Conservation (phyloP, 139 green algal genomes). For the Chlamydomonas eustigma region DNA sequence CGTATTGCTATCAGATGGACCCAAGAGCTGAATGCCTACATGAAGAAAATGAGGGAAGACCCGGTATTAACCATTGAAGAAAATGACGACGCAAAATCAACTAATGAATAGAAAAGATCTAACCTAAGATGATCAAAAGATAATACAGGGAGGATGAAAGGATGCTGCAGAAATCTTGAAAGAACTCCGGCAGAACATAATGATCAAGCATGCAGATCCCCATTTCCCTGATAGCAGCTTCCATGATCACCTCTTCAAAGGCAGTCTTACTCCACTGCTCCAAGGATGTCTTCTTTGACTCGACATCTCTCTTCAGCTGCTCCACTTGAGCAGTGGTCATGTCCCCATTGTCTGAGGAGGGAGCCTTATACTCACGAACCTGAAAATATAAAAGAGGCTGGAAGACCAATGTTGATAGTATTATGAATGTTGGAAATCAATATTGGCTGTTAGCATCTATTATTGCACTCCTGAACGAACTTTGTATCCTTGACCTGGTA, state of each 20-base stretch:
- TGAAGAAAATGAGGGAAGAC: neutral
- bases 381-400: conserved; percentile 17
- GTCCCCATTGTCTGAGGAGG: conserved; percentile 27
- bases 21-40: conserved; percentile 81
- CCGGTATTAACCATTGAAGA: no score
- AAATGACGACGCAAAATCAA: no score
- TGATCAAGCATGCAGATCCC: no score
- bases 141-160: no score
- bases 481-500: no score
- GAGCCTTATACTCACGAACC: conserved; percentile 59
- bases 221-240: no score
- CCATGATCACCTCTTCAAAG: conserved; percentile 85
- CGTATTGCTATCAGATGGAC: conserved; percentile 88
- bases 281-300: conserved; percentile 62
- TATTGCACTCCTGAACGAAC: no score
- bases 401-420: neutral
- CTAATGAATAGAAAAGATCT: no score
- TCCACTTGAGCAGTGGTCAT: conserved; percentile 25
- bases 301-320: conserved; percentile 56
- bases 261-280: conserved; percentile 84
- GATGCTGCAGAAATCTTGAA: no score
- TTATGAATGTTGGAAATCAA: no score
- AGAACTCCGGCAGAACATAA: no score
- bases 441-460: neutral
- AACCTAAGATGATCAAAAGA: no score